Evolutionary conservation across 2,329 filamentous ascomycete genomes (phyloP), one percentile per base, ranked within the genome.

Genomic region (Blumeriella jaapii): DNA sequence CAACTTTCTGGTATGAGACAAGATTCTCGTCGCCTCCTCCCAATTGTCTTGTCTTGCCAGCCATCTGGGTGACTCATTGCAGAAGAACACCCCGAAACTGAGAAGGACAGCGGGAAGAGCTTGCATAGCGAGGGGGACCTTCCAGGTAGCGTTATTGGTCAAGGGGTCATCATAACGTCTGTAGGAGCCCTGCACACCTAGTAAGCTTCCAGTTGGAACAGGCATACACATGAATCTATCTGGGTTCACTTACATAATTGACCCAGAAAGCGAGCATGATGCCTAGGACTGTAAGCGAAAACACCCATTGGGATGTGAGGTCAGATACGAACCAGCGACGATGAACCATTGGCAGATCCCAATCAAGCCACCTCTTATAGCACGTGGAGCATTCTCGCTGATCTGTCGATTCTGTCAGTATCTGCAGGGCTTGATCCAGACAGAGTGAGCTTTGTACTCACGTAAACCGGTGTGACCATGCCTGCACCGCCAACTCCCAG

Each of bases 21-120:
- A 64, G 12, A 74, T 67, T 0, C 40, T 41, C 3, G 65, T 68
- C 1, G 78, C 72, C 25, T 69, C 62, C 40, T 82, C 77, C 75
- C 75, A 81, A 44, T 75, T 67, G 47, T 81, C 76, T 48, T 73
- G 66, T 46, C 74, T 71, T 15, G 77, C 78, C 15, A 78, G 67
- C 69, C 72, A 82, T 45, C 78, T 68, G 10, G 78, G 77, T 5
- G 73, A 78, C 44, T 69, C 67, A 8, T 64, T 63, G 50, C 74
- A 78, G 32, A 77, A 54, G 2, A 70, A 51, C 65, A 83, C 79
- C 45, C 73, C 71, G 11, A 61, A 19, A 18, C 78, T 60, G 10
- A 83, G 62, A 18, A 74, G 64, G 37, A 78, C 45, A 1, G 77
- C 76, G 0, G 78, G 78, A 3, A 82, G 59, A 34, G 64, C 67